Evolutionary conservation across 1,284 basidiomycete species (phyloP).

Genomic region (Cryptococcus sp.): DNA sequence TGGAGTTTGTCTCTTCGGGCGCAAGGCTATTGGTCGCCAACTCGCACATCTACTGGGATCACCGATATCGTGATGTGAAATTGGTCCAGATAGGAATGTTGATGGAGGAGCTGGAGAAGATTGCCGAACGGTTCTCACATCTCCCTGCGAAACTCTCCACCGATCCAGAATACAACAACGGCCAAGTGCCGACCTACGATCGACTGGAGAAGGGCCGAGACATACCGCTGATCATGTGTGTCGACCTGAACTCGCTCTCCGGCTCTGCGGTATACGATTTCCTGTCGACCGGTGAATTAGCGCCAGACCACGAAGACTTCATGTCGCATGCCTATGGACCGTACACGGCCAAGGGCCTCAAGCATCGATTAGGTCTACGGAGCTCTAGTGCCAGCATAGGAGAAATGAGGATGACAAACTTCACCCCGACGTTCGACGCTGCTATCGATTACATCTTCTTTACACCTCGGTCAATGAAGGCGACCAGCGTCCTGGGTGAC

Average conservation of each 20-base stretch:
- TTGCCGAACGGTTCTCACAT: constrained; percentile 69
- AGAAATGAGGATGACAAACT: constrained; percentile 84
- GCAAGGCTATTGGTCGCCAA: constrained; percentile 88
- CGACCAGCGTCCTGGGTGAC: constrained; percentile 83
- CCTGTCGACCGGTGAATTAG: constrained; percentile 70
- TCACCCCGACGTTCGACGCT: constrained; percentile 79
- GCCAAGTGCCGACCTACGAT: constrained; percentile 48
- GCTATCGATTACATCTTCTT: constrained; percentile 96
- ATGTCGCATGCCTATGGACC: constrained; percentile 87
- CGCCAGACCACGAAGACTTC: constrained; percentile 85
- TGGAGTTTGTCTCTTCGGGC: constrained; percentile 85
- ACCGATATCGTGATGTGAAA: constrained; percentile 92
- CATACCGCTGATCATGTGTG: constrained; percentile 88
- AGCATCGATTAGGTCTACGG: constrained; percentile 78
- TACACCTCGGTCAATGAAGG: constrained; percentile 72
- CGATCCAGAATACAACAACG: constrained; percentile 36
- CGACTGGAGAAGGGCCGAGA: constrained; percentile 56
- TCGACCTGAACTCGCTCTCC: constrained; percentile 92
- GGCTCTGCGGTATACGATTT: constrained; percentile 91
- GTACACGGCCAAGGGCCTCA: constrained; percentile 87
- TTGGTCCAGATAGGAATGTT: constrained; percentile 91
- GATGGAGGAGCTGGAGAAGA: constrained; percentile 90
- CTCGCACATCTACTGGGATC: constrained; percentile 93
- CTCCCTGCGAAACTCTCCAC: constrained; percentile 44
- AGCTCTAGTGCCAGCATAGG: constrained; percentile 74